Conservation (phyloP, 352 stramenopile species). For the Pythium aquatile region DNA sequence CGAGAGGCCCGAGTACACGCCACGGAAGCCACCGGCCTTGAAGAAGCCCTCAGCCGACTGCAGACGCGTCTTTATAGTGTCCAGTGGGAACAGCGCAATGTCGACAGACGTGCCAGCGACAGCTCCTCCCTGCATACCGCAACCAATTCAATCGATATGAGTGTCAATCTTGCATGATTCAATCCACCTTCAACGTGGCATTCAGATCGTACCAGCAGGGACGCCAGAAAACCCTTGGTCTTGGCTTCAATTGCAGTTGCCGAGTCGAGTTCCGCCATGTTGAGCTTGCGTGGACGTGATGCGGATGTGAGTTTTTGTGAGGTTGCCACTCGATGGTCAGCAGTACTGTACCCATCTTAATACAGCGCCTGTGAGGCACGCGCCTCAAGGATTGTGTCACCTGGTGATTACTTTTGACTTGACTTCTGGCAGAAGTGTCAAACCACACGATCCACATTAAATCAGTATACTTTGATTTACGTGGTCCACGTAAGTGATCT, state of each 20-base stretch:
- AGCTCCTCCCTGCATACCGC: constrained; percentile 74
- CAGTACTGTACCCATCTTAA: constrained; percentile 15
- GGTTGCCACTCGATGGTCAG: background rate
- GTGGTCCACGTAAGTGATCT: constrained; percentile 19
- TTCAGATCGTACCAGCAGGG: constrained; percentile 46
- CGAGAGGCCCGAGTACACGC: constrained; percentile 90
- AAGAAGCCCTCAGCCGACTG: constrained; percentile 97
- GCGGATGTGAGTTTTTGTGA: constrained; percentile 20
- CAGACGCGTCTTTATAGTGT: constrained; percentile 98
- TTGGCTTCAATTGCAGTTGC: constrained; percentile 31
- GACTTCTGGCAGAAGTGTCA: background rate
- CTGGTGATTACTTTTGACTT: constrained; percentile 20
- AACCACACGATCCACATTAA: background rate
- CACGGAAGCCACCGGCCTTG: constrained; percentile 95
- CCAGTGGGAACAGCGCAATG: constrained; percentile 97
- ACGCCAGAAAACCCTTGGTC: constrained; percentile 61
- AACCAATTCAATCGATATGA: constrained; percentile 5
- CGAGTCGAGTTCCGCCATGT: constrained; percentile 26
- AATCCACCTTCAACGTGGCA: background rate
- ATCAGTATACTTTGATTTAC: constrained; percentile 6
- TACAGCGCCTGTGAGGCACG: constrained; percentile 12
- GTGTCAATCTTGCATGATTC: background rate
- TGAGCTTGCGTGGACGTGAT: constrained; percentile 13
- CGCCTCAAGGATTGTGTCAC: constrained; percentile 3
- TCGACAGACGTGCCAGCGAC: constrained; percentile 97